Base-by-base conservation (phyloP, 441 rosid genomes). In the Populus trichocarpa region DNA sequence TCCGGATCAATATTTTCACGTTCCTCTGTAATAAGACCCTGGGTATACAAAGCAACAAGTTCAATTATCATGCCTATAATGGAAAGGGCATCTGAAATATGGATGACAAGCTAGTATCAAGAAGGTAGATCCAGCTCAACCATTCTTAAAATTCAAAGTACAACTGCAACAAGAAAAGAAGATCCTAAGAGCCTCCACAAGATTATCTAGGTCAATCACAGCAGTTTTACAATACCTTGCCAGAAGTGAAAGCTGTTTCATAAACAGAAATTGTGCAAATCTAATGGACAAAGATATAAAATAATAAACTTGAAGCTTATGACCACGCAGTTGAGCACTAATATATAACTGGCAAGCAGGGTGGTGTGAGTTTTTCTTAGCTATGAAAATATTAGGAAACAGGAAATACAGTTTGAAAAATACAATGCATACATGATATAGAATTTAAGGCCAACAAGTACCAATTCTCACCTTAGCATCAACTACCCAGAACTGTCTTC, bases 401-500 rank as follows among this genome's bases (percentile, higher is more conserved):
- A 13, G 20, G 65, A 64, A 68, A 64, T 63, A 12, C 13, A 40
- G 10, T 7, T 59, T 25, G 14, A 64, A 25, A 71, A 61, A 77
- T 32, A 18, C 25, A 42, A 69, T 61, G 57, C 67, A 32, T 73
- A 36, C 71, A 68, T 64, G 46, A 32, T 72, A 65, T 25, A 36
- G 71, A 80, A 36, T 78, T 36, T 20, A 32, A 67, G 40, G 65
- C 71, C 36, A 50, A 57, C 9, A 40, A 30, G 32, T 53, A 35
- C 76, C 66, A 61, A 61, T 20, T 82, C 88, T 78, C 76, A 91
- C 99, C 89, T 94, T 82, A 70, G 98, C 99, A 89, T 97, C 99
- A 81, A 94, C 98, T 69, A 94, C 97, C 99, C 99, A 94, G 81
- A 97, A 97, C 80, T 97, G 99, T 83, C 98, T 93, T 77, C 88